These are phyloP conservation scores for Asterionellopsis glacialis DNA, from an alignment of 108 stramenopile genomes.

Conservation along the genomic window DNA sequence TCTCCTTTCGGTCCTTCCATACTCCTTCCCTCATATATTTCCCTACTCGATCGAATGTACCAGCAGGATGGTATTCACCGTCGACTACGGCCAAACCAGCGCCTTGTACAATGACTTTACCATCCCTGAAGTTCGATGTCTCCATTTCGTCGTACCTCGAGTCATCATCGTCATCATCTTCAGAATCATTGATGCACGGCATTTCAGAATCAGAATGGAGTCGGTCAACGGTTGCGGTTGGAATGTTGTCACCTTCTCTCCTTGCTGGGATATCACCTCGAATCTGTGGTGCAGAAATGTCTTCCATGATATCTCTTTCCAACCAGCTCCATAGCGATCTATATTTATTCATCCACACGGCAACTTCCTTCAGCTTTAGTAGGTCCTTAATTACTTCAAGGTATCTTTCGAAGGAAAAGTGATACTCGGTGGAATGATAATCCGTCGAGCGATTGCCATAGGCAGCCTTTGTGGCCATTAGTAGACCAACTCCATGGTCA, in stretches of 20 bases:
- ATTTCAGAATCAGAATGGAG: constrained; percentile 60
- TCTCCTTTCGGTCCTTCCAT: constrained; percentile 37
- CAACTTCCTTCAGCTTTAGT: constrained; percentile 36
- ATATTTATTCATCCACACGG: constrained; percentile 66
- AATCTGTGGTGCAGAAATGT: neutral
- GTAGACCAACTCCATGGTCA: constrained; percentile 43
- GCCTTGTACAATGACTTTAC: constrained; percentile 47
- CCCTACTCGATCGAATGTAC: constrained; percentile 51
- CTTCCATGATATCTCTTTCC: constrained; percentile 43
- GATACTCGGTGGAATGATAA: constrained; percentile 31
- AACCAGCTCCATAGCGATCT: constrained; percentile 55
- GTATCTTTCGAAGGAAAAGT: constrained; percentile 50
- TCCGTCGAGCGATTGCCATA: constrained; percentile 17
- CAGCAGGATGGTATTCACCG: constrained; percentile 66
- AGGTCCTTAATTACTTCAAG: constrained; percentile 53
- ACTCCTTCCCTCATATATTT: constrained; percentile 56
- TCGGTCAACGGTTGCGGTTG: constrained; percentile 21
- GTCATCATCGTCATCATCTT: constrained; percentile 75
- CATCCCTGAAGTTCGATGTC: constrained; percentile 10
- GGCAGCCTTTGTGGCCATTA: constrained; percentile 34
- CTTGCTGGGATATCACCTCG: neutral
- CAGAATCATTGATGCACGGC: constrained; percentile 56
- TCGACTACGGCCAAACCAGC: constrained; percentile 74
- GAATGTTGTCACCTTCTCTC: constrained; percentile 2
- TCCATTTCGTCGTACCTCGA: constrained; percentile 35